Evolutionary conservation across 2,329 filamentous ascomycete genomes (phyloP).

Genomic region (Fusarium globosum): DNA sequence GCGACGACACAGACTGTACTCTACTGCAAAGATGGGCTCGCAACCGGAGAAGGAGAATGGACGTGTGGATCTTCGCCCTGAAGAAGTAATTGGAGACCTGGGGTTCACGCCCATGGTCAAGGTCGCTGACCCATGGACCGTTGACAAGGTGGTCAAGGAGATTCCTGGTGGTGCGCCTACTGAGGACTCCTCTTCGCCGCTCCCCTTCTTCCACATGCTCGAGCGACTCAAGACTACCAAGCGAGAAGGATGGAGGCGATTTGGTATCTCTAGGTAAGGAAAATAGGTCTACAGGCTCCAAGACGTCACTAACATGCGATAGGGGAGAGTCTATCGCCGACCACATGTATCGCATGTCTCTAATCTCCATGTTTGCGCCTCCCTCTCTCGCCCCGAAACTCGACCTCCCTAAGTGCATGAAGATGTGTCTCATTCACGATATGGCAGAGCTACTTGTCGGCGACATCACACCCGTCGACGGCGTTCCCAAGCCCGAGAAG

Average conservation of each 20-base stretch:
- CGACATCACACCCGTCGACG: constrained; percentile 95
- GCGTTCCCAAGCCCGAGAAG: constrained; percentile 88
- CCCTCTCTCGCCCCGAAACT: constrained; percentile 75
- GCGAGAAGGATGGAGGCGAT: constrained; percentile 94
- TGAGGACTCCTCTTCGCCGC: constrained; percentile 74
- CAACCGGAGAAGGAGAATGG: constrained; percentile 39
- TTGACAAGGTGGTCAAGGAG: constrained; percentile 72
- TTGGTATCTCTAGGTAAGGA: constrained; percentile 73
- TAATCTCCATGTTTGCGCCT: constrained; percentile 93
- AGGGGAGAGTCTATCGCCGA: constrained; percentile 93
- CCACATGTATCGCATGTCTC: constrained; percentile 99
- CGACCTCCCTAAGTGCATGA: constrained; percentile 85
- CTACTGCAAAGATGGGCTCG: constrained; percentile 45
- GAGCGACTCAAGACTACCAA: constrained; percentile 96
- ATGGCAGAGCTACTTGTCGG: constrained; percentile 97
- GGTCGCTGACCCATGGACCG: constrained; percentile 63
- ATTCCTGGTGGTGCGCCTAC: constrained; percentile 66
- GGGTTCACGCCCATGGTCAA: constrained; percentile 53
- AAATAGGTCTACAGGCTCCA: rapidly evolving
- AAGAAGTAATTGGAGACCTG: constrained; percentile 42
- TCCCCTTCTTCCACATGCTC: constrained; percentile 94
- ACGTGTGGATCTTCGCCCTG: constrained; percentile 31
- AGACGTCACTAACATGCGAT: background rate
- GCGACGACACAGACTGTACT: constrained; percentile 9
- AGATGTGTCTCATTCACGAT: constrained; percentile 96